A percentile compares a stretch with the other conserved stretches of the same genome.
These are phyloP conservation scores for Trypanosoma mega DNA, from an alignment of 208 protist genomes.

Conservation along the genomic window DNA sequence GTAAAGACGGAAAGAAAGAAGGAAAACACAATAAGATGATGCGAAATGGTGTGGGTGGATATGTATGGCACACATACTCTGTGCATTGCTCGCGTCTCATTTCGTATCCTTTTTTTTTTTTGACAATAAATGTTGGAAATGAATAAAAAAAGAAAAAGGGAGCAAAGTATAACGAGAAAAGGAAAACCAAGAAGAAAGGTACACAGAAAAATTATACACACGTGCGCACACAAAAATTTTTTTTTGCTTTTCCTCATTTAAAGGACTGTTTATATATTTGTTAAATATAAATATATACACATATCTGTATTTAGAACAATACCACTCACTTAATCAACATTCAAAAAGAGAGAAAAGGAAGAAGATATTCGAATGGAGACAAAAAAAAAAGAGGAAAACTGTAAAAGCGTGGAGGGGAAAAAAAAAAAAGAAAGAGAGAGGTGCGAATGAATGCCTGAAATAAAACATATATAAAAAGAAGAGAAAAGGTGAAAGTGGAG, in stretches of 20 bases:
- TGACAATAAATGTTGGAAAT: not conserved
- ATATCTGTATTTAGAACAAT: no score
- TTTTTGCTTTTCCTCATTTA: no score
- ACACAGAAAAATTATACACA: conserved; percentile 4
- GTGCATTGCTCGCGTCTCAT: no score
- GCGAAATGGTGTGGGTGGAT: not conserved
- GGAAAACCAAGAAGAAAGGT: not conserved
- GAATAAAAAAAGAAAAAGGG: not conserved
- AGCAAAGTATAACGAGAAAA: not conserved
- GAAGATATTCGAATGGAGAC: not conserved
- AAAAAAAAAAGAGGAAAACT: not conserved
- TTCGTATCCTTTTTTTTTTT: no score
- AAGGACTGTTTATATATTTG: no score
- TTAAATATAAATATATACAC: no score
- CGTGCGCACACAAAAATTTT: no score
- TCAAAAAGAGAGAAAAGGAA: no score
- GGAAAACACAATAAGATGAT: no score
- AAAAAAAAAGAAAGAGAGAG: not conserved
- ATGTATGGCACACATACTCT: not conserved
- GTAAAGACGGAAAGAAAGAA: no score
- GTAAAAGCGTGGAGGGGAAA: not conserved
- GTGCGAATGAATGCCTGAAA: not conserved
- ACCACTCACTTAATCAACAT: no score
- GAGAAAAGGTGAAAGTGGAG: not conserved
- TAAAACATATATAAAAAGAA: not conserved